Percentiles rank a stretch among this genome's conserved stretches.
These are phyloP conservation scores for Globisporangium mamillatum DNA, from an alignment of 352 stramenopile species.

Conservation along the genomic window DNA sequence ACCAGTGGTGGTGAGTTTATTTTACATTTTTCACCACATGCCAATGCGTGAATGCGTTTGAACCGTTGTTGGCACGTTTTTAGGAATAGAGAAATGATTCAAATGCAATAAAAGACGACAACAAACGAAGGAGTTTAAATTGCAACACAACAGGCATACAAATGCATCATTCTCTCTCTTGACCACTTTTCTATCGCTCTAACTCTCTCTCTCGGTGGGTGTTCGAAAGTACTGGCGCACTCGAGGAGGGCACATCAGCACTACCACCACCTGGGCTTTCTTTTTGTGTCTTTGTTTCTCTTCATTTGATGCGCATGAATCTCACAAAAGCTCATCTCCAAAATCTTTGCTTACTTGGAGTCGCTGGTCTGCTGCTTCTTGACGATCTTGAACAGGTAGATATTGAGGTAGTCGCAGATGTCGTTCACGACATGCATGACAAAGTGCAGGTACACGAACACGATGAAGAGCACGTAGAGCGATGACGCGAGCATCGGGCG, in stretches of 20 bases:
- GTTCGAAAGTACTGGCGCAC: neutral
- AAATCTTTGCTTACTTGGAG: slow-evolving; percentile 8
- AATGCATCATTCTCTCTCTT: neutral
- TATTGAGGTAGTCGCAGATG: slow-evolving; percentile 86
- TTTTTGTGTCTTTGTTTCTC: neutral
- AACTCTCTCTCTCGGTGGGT: neutral
- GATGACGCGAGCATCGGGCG: slow-evolving; percentile 63
- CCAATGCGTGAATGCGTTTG: neutral
- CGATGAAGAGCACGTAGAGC: slow-evolving; percentile 74
- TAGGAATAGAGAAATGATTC: neutral
- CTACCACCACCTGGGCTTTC: neutral
- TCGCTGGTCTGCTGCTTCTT: slow-evolving; percentile 30
- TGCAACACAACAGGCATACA: slow-evolving; percentile 9
- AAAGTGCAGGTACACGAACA: slow-evolving; percentile 78
- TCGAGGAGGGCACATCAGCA: neutral
- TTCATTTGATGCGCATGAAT: neutral
- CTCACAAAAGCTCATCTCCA: neutral
- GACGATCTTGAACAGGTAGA: slow-evolving; percentile 79
- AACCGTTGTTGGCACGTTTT: neutral
- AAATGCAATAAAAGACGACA: neutral
- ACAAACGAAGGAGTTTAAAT: slow-evolving; percentile 9
- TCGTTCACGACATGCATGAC: slow-evolving; percentile 78
- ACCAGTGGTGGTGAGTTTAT: neutral
- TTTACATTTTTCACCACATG: slow-evolving; percentile 3
- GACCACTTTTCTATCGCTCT: slow-evolving; percentile 7